Conservation (phyloP, 2,329 filamentous ascomycete genomes). For the Aspergillus caelatus region DNA sequence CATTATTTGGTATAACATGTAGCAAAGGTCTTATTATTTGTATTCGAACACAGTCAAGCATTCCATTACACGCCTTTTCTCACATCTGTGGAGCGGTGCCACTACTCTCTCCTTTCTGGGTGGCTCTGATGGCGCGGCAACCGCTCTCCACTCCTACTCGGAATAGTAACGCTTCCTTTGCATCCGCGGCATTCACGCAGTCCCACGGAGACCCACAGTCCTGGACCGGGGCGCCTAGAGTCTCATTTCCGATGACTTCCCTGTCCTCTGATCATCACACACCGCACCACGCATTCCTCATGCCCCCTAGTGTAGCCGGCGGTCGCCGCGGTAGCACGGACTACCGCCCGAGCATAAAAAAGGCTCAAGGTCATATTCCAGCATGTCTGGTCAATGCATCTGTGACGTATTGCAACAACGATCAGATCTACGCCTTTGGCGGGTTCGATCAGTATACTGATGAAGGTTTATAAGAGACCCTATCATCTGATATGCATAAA, state of each 20-base stretch:
- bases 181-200: constrained; percentile 24
- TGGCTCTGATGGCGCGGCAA: constrained; percentile 34
- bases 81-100: not conserved
- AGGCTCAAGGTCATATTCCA: constrained; percentile 77
- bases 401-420: constrained; percentile 97
- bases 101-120: constrained; percentile 1
- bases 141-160: constrained; percentile 28
- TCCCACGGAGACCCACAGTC: constrained; percentile 40
- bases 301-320: constrained; percentile 81
- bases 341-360: constrained; percentile 82
- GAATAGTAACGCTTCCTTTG: constrained; percentile 19
- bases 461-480: constrained; percentile 60
- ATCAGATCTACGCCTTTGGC: constrained; percentile 96
- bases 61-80: not conserved
- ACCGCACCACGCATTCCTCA: constrained; percentile 77
- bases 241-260: constrained; percentile 33
- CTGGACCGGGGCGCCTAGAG: constrained; percentile 32
- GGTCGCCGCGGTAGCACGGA: constrained; percentile 64
- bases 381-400: constrained; percentile 97
- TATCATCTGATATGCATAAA: not conserved
- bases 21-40: not conserved
- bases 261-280: constrained; percentile 46
- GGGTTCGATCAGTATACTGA: constrained; percentile 99
- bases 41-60: not conserved
- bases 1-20: not conserved